phyloP scores from a whole-genome alignment of 257 asterid species.

The Jacaranda mimosifolia region DNA sequence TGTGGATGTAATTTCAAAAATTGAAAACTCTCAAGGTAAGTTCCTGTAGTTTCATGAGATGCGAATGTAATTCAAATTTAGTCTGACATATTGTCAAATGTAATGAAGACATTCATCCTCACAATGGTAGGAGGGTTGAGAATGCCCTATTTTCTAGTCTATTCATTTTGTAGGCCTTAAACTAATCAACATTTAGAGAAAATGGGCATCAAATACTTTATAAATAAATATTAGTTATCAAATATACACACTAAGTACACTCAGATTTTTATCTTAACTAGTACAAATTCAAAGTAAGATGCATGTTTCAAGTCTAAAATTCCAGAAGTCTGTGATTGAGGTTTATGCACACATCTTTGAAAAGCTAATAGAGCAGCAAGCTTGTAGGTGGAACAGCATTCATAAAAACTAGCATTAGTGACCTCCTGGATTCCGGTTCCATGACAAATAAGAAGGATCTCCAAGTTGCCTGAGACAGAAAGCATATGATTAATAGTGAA shows the following conservation, averaged over 20 bases:
- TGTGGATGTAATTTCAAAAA: neutral
- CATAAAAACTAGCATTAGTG: constrained; percentile 46
- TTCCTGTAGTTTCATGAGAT: neutral
- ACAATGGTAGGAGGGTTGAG: neutral
- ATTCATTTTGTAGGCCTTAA: neutral
- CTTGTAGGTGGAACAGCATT: neutral
- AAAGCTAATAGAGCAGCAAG: constrained; percentile 25
- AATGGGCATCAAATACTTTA: neutral
- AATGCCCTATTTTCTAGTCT: neutral
- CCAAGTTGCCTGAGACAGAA: constrained; percentile 80
- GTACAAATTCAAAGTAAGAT: constrained; percentile 36
- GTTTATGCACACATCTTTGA: constrained; percentile 42
- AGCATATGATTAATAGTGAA: constrained; percentile 9
- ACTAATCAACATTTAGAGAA: neutral
- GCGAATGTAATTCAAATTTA: no score
- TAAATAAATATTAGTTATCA: constrained; percentile 26
- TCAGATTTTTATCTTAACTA: constrained; percentile 13
- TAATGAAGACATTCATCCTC: no score
- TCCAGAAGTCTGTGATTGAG: constrained; percentile 19
- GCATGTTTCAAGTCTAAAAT: constrained; percentile 33
- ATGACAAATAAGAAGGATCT: constrained; percentile 90
- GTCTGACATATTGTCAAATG: no score
- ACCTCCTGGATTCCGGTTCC: constrained; percentile 89
- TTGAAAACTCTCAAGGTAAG: neutral
- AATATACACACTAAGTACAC: constrained; percentile 35